phyloP scores from a whole-genome alignment of 1,284 basidiomycete genomes.

The Schizopora paradoxa region DNA sequence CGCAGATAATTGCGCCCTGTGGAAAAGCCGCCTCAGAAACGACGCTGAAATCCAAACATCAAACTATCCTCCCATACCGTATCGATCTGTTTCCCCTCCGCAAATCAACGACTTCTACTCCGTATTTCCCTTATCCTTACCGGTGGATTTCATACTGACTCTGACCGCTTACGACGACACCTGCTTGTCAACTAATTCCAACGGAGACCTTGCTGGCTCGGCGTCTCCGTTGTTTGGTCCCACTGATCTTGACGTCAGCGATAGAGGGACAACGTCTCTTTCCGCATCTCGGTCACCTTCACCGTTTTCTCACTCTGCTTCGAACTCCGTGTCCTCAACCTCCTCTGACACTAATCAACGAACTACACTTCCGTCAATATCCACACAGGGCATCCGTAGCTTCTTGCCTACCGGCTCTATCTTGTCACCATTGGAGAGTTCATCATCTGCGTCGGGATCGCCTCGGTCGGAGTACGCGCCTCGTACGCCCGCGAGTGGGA shows the following conservation, averaged over 20 bases:
- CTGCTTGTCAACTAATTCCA: no score
- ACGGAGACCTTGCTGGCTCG: not conserved
- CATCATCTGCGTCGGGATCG: slow-evolving; percentile 3
- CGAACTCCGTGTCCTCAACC: not conserved
- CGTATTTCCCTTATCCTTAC: slow-evolving; percentile 60
- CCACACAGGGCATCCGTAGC: not conserved
- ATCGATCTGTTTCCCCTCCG: slow-evolving; percentile 26
- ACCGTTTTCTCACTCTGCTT: not conserved
- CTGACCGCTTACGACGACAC: slow-evolving; percentile 9
- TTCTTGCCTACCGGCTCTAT: not conserved
- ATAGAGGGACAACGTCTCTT: not conserved
- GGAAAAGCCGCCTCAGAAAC: slow-evolving; percentile 54
- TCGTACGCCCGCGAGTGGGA: not conserved
- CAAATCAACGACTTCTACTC: slow-evolving; percentile 47
- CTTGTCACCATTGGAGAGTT: not conserved
- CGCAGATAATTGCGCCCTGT: slow-evolving; percentile 56
- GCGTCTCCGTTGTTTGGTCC: not conserved
- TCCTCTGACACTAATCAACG: not conserved
- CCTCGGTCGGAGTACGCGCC: slow-evolving; percentile 8
- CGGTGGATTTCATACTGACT: slow-evolving; percentile 29
- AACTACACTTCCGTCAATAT: slow-evolving; percentile 1
- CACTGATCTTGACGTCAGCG: not conserved
- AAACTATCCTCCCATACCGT: slow-evolving; percentile 13
- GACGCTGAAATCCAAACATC: slow-evolving; percentile 30
- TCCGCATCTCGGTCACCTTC: slow-evolving; percentile 12